A percentile compares a stretch with the other conserved stretches of the same genome.
These are phyloP conservation scores for Warburgia ugandensis DNA, from an alignment of 164 flowering plant species.

Conservation along the genomic window DNA sequence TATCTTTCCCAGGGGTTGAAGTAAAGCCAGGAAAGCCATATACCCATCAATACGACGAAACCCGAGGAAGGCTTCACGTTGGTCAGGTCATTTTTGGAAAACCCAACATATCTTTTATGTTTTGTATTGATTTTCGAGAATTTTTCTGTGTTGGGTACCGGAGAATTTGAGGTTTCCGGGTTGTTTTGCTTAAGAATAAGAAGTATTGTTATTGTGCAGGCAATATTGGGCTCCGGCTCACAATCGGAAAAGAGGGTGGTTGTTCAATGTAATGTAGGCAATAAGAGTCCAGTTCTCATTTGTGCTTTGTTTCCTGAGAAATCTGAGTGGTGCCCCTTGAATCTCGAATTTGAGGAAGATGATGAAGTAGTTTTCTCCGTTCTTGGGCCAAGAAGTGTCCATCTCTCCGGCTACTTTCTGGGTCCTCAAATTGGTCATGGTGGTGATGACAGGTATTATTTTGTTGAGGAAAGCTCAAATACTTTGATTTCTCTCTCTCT, in stretches of 20 bases:
- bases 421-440: neutral
- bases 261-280: conserved; percentile 64
- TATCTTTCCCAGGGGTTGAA: conserved; percentile 66
- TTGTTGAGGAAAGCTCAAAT: neutral
- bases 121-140: neutral
- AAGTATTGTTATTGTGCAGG: conserved; percentile 37
- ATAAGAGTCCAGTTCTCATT: conserved; percentile 47
- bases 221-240: conserved; percentile 68
- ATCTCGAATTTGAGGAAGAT: conserved; percentile 69
- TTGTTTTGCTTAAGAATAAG: neutral
- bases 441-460: conserved; percentile 61
- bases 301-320: conserved; percentile 68
- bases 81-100: conserved; percentile 64
- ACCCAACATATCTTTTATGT: neutral
- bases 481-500: neutral
- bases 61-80: conserved; percentile 51
- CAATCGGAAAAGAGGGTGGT: conserved; percentile 45
- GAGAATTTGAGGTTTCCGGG: neutral
- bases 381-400: conserved; percentile 63
- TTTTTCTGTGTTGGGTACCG: neutral
- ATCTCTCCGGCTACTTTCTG: conserved; percentile 68
- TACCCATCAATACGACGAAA: conserved; percentile 30
- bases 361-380: conserved; percentile 69
- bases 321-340: conserved; percentile 55
- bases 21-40: conserved; percentile 64